phyloP scores from a whole-genome alignment of 345 rosid genomes.

The Boechera retrofracta region DNA sequence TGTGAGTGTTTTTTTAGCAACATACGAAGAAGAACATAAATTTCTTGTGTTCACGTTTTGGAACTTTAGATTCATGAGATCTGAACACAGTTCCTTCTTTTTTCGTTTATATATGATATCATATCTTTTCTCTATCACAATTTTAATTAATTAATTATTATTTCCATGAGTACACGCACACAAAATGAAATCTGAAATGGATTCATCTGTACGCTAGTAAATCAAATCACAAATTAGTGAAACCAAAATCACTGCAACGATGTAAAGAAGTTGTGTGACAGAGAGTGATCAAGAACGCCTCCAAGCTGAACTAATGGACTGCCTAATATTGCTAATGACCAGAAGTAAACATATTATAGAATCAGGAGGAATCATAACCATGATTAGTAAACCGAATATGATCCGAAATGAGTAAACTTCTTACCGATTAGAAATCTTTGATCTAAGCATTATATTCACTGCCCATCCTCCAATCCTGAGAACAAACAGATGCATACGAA shows the following conservation, averaged over 20 bases:
- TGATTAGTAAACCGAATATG: background rate
- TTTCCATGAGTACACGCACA: background rate
- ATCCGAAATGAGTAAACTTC: too few species aligned
- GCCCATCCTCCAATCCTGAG: too few species aligned
- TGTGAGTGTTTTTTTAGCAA: constrained; percentile 19
- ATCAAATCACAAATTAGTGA: background rate
- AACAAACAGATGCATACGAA: too few species aligned
- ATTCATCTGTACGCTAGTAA: constrained; percentile 34
- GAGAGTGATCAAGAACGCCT: constrained; percentile 70
- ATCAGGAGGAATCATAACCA: background rate
- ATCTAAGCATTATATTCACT: too few species aligned
- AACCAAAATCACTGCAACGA: constrained; percentile 45
- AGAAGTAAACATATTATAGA: background rate
- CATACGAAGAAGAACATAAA: constrained; percentile 17
- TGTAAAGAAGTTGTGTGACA: constrained; percentile 48
- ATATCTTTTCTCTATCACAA: background rate
- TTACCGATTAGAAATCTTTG: too few species aligned
- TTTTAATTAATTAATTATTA: background rate
- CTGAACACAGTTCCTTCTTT: background rate
- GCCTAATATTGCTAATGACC: background rate
- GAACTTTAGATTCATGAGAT: constrained; percentile 18
- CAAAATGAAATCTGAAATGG: constrained; percentile 4
- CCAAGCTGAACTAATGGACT: constrained; percentile 48
- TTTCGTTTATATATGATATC: background rate
- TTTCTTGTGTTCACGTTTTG: background rate